Conservation (phyloP, 495 filamentous ascomycete genomes). For the Lophiostoma macrostomum region DNA sequence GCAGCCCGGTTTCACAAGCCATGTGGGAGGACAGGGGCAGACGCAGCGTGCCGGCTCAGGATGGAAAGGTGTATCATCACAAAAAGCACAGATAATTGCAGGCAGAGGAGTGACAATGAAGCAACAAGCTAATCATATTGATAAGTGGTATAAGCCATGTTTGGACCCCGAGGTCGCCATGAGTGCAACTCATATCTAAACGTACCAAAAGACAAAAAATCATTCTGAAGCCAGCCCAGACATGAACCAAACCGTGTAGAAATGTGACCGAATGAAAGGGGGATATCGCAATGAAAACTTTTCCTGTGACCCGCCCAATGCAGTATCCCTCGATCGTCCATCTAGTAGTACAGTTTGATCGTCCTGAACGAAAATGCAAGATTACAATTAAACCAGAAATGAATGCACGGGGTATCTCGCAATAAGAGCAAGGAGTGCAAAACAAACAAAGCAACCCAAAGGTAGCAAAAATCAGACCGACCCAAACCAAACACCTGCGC, state of each 20-base stretch:
- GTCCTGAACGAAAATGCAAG: constrained; percentile 27
- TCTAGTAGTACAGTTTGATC: constrained; percentile 30
- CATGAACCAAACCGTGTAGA: constrained; percentile 8
- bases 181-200: constrained; percentile 17
- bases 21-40: constrained; percentile 20
- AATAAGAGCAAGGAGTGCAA: constrained; percentile 14
- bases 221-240: constrained; percentile 30
- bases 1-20: constrained; percentile 19
- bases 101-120: neutral
- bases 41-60: neutral
- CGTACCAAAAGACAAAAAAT: constrained; percentile 8
- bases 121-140: constrained; percentile 2
- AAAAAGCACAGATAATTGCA: constrained; percentile 5
- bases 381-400: constrained; percentile 34
- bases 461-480: constrained; percentile 9
- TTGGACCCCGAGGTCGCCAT: constrained; percentile 20
- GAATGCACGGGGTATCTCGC: constrained; percentile 25
- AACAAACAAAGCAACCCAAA: constrained; percentile 4
- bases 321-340: constrained; percentile 14
- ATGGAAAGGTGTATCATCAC: neutral
- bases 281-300: constrained; percentile 32
- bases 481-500: constrained; percentile 15
- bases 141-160: constrained; percentile 26
- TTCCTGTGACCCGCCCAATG: constrained; percentile 31
- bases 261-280: constrained; percentile 12